Conservation (phyloP, 768 basidiomycete genomes). For the Clavaria fumosa region DNA sequence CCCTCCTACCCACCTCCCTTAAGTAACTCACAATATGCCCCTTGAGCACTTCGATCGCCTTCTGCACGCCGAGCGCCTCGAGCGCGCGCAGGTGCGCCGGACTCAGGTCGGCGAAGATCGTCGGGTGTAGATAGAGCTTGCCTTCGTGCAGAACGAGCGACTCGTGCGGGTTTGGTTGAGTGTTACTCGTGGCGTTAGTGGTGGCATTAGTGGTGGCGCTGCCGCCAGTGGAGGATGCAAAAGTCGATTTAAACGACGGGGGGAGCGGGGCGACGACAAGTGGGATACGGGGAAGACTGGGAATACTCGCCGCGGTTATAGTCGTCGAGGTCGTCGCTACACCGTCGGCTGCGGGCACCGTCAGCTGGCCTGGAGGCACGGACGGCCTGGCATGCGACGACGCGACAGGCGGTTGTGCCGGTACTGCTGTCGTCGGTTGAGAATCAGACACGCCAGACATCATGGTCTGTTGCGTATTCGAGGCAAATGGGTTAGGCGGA, state of each 20-base stretch:
- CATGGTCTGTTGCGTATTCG: slow-evolving; percentile 14
- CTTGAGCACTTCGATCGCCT: slow-evolving; percentile 69
- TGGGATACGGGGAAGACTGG: neutral
- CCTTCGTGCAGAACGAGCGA: slow-evolving; percentile 71
- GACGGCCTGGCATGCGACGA: slow-evolving; percentile 13
- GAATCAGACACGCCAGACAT: slow-evolving; percentile 9
- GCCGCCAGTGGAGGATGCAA: too few species aligned
- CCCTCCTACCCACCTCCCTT: slow-evolving; percentile 52
- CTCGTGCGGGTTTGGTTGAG: slow-evolving; percentile 22
- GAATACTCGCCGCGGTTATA: neutral
- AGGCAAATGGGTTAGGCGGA: slow-evolving; percentile 8
- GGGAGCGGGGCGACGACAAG: neutral
- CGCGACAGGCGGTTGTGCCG: slow-evolving; percentile 13
- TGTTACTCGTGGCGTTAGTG: slow-evolving; percentile 31
- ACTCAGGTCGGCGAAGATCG: slow-evolving; percentile 67
- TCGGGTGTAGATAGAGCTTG: slow-evolving; percentile 70
- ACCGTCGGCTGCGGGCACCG: slow-evolving; percentile 11
- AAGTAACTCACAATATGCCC: slow-evolving; percentile 73
- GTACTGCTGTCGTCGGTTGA: slow-evolving; percentile 8
- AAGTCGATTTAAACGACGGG: too few species aligned
- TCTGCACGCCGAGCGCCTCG: slow-evolving; percentile 67
- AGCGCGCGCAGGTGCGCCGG: slow-evolving; percentile 58
- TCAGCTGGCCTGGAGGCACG: slow-evolving; percentile 10
- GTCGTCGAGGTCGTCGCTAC: slow-evolving; percentile 1
- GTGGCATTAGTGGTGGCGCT: slow-evolving; percentile 24